Evolutionary conservation across 2,329 filamentous ascomycete genomes (phyloP), one percentile per base, ranked within the genome.

Genomic region (Cucurbitaria berberidis): DNA sequence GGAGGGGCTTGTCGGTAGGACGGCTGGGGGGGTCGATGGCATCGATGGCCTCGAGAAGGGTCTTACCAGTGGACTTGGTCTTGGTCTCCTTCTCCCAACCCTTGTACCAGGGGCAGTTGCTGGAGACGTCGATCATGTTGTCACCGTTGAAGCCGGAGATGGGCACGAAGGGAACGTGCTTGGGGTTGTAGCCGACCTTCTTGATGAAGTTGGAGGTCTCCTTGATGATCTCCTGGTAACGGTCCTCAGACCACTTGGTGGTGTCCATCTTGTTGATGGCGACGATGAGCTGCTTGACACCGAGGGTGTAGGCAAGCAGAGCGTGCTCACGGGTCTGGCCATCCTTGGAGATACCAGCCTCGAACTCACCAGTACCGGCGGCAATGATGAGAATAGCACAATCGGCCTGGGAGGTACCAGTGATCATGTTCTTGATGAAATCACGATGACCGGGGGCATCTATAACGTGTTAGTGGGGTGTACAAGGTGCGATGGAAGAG

Each of bases 351-450:
- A 99, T 99, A 98, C 95, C 95, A 89, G 95, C 95, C 89, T 99
- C 95, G 89, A 99, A 99, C 89, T 99, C 95, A 97, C 95, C 95
- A 91, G 92, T 96, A 87, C 95, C 95, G 78, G 95, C 92, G 76
- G 93, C 95, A 84, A 99, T 99, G 85, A 99, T 98, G 86, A 99
- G 93, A 82, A 99, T 91, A 78, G 95, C 95, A 85, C 95, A 98
- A 80, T 99, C 95, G 76, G 95, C 95, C 90, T 98, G 95, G 82
- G 95, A 99, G 79, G 95, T 98, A 93, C 95, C 95, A 89, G 95
- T 98, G 83, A 99, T 99, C 95, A 99, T 99, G 93, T 98, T 99
- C 93, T 99, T 99, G 91, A 99, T 98, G 88, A 98, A 99, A 80
- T 99, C 95, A 95, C 95, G 93, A 85, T 99, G 95, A 84, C 95